These are phyloP conservation scores for Beta corolliflora DNA, from an alignment of 179 eudicot genomes.

Conservation along the genomic window DNA sequence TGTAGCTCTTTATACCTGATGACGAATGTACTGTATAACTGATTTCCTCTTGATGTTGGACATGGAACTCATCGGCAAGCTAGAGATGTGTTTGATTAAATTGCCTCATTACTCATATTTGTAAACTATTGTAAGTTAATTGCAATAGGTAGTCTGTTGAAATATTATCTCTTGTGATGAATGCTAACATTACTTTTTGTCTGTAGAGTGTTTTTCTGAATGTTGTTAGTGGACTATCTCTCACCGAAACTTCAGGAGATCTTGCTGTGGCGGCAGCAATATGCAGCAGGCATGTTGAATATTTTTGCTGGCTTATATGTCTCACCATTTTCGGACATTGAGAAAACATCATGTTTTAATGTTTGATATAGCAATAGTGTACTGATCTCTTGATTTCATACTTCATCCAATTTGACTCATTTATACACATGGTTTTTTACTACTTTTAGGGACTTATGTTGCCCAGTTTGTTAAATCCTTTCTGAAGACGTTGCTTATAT, in stretches of 20 bases:
- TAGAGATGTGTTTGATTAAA: not conserved
- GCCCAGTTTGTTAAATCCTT: not conserved
- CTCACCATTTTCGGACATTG: not conserved
- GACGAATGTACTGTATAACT: not conserved
- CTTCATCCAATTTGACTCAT: not conserved
- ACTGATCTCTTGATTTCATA: not conserved
- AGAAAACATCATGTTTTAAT: not conserved
- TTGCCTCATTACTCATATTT: not conserved
- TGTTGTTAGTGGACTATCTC: constrained; percentile 70
- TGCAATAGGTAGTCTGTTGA: not conserved
- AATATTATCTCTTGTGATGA: not conserved
- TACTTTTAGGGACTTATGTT: not conserved
- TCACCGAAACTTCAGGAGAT: constrained; percentile 91
- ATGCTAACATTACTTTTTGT: constrained; percentile 1
- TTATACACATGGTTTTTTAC: not conserved
- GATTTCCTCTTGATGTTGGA: not conserved
- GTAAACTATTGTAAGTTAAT: not conserved
- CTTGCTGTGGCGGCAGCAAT: constrained; percentile 98
- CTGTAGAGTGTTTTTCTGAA: constrained; percentile 71
- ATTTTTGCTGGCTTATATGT: constrained; percentile 8
- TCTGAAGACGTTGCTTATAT: not conserved
- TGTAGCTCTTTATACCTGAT: not conserved
- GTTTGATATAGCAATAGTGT: not conserved
- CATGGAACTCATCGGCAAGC: not conserved
- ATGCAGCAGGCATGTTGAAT: constrained; percentile 82